Evolutionary conservation across 1,139 yeast species (phyloP), one percentile per base, ranked within the genome.

Genomic region (Protomyces macrosporus): DNA sequence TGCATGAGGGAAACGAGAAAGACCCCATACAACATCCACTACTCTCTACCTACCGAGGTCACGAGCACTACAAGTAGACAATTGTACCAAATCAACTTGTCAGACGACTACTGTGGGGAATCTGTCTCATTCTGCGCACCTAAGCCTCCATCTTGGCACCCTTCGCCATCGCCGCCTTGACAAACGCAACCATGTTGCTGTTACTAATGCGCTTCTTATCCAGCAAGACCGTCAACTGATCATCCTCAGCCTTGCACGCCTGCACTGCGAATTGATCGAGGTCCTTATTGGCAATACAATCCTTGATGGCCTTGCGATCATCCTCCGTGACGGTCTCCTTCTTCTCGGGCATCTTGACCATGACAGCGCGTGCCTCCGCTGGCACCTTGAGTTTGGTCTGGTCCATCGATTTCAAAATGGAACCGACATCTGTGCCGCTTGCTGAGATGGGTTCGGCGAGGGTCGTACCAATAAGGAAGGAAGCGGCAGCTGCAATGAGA

Each of bases 291-390:
- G 62, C 36, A 4, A 58, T 51, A 23, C 62, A 58, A 5, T 33
- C 52, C 51, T 58, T 52, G 56, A 58, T 58, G 52, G 62, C 62
- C 10, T 32, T 14, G 12, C 56, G 54, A 35, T 58, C 62, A 16
- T 40, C 62, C 42, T 33, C 35, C 40, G 62, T 58, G 45, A 58
- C 62, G 12, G 36, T 51, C 7, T 33, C 34, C 36, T 56, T 51
- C 10, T 37, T 42, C 45, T 58, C 62, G 3, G 62, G 62, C 62
- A 58, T 58, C 45, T 58, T 58, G 52, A 39, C 40, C 62, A 58
- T 58, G 45, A 58, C 62, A n/a, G 62, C 55, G 14, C 62, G 39
- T 34, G 62, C 62, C 16, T 51, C 45, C 1, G 62, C 42, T 4
- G 62, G 62, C 6, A 34, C n/a, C 6, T 55, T 36, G 35, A 58